These are phyloP conservation scores for Chrysanthemum makinoi DNA, from an alignment of 129 eudicot species.

Conservation along the genomic window DNA sequence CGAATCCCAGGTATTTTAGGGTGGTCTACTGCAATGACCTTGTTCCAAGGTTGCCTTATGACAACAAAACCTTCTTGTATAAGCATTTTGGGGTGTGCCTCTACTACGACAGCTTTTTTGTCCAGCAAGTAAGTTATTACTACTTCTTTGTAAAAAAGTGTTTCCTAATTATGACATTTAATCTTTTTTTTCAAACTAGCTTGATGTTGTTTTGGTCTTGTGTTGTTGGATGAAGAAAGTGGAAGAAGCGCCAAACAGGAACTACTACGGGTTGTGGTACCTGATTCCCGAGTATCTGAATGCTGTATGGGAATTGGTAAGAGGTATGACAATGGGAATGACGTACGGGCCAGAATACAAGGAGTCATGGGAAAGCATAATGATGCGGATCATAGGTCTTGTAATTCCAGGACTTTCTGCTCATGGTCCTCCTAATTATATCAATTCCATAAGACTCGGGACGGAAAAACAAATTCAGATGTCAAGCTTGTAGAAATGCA, in stretches of 20 bases:
- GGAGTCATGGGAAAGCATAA: constrained; percentile 67
- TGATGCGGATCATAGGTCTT: constrained; percentile 61
- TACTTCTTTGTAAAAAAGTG: too few species aligned
- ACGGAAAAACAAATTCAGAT: constrained; percentile 22
- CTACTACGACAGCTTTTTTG: constrained; percentile 72
- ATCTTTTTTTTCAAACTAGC: too few species aligned
- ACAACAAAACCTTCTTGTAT: constrained; percentile 79
- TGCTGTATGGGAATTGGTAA: constrained; percentile 81
- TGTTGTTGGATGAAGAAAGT: constrained; percentile 38
- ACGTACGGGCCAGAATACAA: constrained; percentile 56
- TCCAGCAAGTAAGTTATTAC: constrained; percentile 45
- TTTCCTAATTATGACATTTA: too few species aligned
- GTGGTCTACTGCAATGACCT: constrained; percentile 87
- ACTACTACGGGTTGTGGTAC: constrained; percentile 57
- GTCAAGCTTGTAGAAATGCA: background rate
- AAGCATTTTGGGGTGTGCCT: constrained; percentile 90
- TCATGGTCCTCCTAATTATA: constrained; percentile 74
- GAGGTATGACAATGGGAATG: constrained; percentile 56
- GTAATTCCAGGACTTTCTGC: constrained; percentile 83
- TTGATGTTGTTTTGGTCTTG: background rate
- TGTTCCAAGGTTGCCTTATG: constrained; percentile 91
- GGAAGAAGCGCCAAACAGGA: constrained; percentile 82
- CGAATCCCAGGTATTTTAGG: constrained; percentile 61
- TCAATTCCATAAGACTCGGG: constrained; percentile 81
- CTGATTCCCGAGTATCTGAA: constrained; percentile 67